Evolutionary conservation across 1,139 yeast species (phyloP), one percentile per base, ranked within the genome.

Genomic region (Lodderomyces jiufengensis): DNA sequence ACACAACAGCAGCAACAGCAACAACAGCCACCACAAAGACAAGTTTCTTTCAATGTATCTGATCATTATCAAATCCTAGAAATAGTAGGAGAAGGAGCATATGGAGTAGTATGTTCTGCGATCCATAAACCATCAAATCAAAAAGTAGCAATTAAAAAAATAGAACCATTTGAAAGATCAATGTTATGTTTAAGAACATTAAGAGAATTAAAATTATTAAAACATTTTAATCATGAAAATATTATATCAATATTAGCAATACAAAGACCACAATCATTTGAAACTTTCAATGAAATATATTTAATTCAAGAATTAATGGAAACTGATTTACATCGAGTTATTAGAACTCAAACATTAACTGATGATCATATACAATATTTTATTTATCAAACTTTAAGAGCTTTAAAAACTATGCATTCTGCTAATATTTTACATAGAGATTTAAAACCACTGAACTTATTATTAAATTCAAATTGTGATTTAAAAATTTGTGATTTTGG

Each of bases 221-320:
- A 52, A 27, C 61, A 61, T 38, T 63, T 70, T 37, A 54, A 55
- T 30, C 58, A 70, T 46, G 73, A 66, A 39, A 70, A 70, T 43
- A 64, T 70, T 28, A 51, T 70, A 11, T 56, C 60, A 15, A 50
- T 70, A 26, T 58, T 52, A 37, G 72, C 66, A 31, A 59, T 69
- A 12, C 72, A 68, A 41, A 49, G 56, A 31, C 75, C 76, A 0
- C 36, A 43, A 4, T 52, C 52, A 40, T 59, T 49, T 43, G 61
- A 57, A 15, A 40, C 46, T 5, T 80, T 82, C 52, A 72, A 78
- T 38, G 88, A 82, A 43, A 84, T 82, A 2, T 82, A 82, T 49
- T 55, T 82, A 28, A 78, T 82, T 32, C 85, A 82, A 52, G 90
- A 82, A 50, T 66, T 76, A 44, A 80, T 82, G 86, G 84, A 81